Base-by-base conservation (phyloP, 352 stramenopile species). In the Globisporangium spinosum region DNA sequence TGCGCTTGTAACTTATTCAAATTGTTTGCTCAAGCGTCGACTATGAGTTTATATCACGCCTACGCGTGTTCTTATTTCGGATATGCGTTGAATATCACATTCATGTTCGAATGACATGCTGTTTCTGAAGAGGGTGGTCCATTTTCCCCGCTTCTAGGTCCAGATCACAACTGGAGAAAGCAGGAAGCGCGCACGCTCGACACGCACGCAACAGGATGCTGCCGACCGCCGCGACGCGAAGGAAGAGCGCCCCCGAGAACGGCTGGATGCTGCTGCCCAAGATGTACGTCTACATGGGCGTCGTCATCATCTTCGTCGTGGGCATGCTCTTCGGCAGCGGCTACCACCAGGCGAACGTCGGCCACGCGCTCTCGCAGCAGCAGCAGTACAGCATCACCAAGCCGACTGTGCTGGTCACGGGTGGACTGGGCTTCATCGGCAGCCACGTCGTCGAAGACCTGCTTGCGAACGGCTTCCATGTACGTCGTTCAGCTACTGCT, bases 401-500 rank as follows among this genome's bases (percentile, higher is more conserved):
- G 32, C 70, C 82, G 1, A 89, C 82, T 2, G 84, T 95, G 62
- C 74, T 95, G 32, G 87, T 95, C 47, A 95, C 87, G 2, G 87
- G 87, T 4, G 87, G 87, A 0, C 73, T 95, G 25, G 87, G 87
- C 25, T 95, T 95, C 69, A 95, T 95, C 51, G 87, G 87, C 32
- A 94, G 87, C 65, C 87, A 95, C 68, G 85, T 95, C 29, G 87
- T 95, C 5, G 87, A 95, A 47, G 85, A 94, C 57, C 66, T 95
- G 45, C 65, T 92, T 15, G 76, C 70, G 45, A 93, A 93, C 53
- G 80, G 83, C 58, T 94, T 93, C 68, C 75, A 91, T 72, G 84
- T 92, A 69, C 63, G 79, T 58, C 63, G 79, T 61, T 7, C 20
- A 20, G 12, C 29, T 12, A 35, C 6, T 40, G 27, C 27, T 38